Evolutionary conservation across 1,139 yeast species (phyloP).

Genomic region (Yamadazyma triangularis): DNA sequence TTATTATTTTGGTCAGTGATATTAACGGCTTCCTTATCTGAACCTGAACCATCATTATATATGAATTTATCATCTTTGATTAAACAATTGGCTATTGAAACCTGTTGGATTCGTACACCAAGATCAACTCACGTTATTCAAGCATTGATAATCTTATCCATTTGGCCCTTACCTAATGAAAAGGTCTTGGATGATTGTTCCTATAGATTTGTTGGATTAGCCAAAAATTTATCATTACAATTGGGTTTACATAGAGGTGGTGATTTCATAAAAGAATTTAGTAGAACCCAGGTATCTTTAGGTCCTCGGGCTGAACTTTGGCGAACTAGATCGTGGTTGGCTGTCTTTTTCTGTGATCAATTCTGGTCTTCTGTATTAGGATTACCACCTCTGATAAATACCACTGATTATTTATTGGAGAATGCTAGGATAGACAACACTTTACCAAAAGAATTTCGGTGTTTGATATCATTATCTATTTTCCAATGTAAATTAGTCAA

Average conservation of each 20-base stretch:
- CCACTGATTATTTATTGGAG: constrained; percentile 79
- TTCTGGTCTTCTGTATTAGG: constrained; percentile 90
- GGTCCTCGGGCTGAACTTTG: constrained; percentile 88
- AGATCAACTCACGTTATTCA: constrained; percentile 92
- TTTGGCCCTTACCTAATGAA: constrained; percentile 93
- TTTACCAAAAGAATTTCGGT: constrained; percentile 69
- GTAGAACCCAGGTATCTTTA: constrained; percentile 81
- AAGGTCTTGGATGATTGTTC: constrained; percentile 91
- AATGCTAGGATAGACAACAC: constrained; percentile 66
- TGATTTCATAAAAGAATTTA: constrained; percentile 83
- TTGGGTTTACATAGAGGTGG: constrained; percentile 89
- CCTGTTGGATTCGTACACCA: constrained; percentile 92
- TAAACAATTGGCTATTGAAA: constrained; percentile 84
- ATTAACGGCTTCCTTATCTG: constrained; percentile 79
- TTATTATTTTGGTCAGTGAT: constrained; percentile 88
- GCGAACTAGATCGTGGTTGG: constrained; percentile 92
- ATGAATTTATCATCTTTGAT: constrained; percentile 71
- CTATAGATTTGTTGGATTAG: constrained; percentile 81
- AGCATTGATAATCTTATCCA: constrained; percentile 73
- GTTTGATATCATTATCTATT: constrained; percentile 67
- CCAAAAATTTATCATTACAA: constrained; percentile 80
- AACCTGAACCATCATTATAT: constrained; percentile 82
- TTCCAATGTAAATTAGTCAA: constrained; percentile 82
- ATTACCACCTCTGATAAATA: constrained; percentile 74
- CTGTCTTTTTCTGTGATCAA: constrained; percentile 82